Percentiles rank a stretch among this genome's conserved stretches.
phyloP scores from a whole-genome alignment of 441 rosid species.

The Bruguiera hainesii region DNA sequence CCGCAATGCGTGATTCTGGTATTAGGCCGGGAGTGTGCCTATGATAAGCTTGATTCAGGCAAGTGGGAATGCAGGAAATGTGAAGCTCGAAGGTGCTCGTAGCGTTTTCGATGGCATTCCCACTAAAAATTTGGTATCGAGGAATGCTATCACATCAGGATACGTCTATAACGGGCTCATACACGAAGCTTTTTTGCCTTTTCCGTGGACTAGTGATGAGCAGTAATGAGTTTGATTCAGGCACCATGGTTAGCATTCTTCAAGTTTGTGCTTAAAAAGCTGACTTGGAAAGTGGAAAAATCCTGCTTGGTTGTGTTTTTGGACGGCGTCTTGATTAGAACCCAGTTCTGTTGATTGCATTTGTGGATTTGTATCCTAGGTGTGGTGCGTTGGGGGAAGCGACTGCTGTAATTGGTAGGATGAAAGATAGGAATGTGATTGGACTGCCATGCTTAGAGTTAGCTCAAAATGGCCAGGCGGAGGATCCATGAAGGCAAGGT shows the following conservation, averaged over 20 bases:
- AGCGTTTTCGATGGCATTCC: no score
- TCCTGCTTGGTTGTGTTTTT: neutral
- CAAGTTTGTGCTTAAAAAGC: no score
- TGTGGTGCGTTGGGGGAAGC: slow-evolving; percentile 14
- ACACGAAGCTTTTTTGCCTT: no score
- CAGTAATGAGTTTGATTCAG: no score
- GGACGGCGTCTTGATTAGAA: neutral
- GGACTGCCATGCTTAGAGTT: slow-evolving; percentile 46
- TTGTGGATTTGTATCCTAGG: neutral
- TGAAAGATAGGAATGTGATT: slow-evolving; percentile 31
- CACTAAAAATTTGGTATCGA: no score
- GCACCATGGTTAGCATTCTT: no score
- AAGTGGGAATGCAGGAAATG: slow-evolving; percentile 16
- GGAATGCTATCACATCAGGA: no score
- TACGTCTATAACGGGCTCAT: no score
- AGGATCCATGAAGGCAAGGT: slow-evolving; percentile 26
- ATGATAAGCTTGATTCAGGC: slow-evolving; percentile 19
- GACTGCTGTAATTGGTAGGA: slow-evolving; percentile 32
- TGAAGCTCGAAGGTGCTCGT: slow-evolving; percentile 10
- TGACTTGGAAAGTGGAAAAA: neutral
- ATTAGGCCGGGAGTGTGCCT: slow-evolving; percentile 32
- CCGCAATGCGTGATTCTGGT: slow-evolving; percentile 25
- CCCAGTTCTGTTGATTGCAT: neutral
- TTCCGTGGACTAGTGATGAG: no score
- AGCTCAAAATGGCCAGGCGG: slow-evolving; percentile 27